Base-by-base conservation (phyloP, 78 protist genomes). In the Bodo saltans region DNA sequence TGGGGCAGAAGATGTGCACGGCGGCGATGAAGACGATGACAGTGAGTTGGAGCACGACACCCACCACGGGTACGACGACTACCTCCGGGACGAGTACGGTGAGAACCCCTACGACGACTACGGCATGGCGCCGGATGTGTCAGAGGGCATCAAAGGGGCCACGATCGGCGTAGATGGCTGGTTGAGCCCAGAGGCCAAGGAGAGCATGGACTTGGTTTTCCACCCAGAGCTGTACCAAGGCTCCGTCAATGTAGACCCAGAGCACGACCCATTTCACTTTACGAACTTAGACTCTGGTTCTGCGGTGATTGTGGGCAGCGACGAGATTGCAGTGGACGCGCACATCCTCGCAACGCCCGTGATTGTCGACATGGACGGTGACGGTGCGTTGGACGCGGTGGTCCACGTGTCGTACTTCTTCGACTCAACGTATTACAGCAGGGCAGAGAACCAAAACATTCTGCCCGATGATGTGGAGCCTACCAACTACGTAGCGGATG, bases 301-400 rank as follows among this genome's bases (percentile, higher is more conserved):
- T 8, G 60, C 60, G n/a, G 60, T 17, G 60, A 8, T 47, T 8
- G n/a, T 23, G 60, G 60, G 60, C 60, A n/a, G n/a, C n/a, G 60
- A 47, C 60, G 38, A 40, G 29, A 85, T 90, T 40, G 89, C 70
- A 70, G 83, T 94, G 11, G 94, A 94, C 86, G 85, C 94, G 34
- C 97, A 94, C 79, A 79, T 92, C 30, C 68, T 92, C 25, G 79
- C 86, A 38, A 89, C 95, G 69, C 97, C 97, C 27, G 90, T 94
- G 33, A 72, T 94, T 29, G 88, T 87, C 29, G 95, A 92, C 86
- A 60, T 93, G 2, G 94, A 93, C 72, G n/a, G 32, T 11, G 96
- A 93, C 73, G 96, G 94, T 23, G 34, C 37, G 4, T 70, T 67
- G 39, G 94, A 92, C 68, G 26, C 91, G 84, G 39, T 94, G 28